These are phyloP conservation scores for Fusarium continuum DNA, from an alignment of 2,329 filamentous ascomycete genomes.

Conservation along the genomic window DNA sequence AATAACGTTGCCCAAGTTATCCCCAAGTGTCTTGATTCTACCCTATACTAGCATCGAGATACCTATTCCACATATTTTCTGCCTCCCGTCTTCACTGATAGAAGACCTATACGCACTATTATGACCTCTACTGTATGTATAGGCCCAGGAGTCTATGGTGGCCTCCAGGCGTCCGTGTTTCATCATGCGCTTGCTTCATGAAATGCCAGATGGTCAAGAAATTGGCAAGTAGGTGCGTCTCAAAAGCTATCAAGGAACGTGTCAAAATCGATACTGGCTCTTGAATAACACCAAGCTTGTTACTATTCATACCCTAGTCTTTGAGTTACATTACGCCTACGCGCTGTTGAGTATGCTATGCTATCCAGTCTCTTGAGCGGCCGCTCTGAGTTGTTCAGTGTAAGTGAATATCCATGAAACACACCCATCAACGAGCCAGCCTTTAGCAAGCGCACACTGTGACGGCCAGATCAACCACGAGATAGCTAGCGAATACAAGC, in stretches of 20 bases:
- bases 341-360: neutral
- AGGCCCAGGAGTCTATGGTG: too few species aligned
- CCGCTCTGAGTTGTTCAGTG: conserved; percentile 17
- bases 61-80: neutral
- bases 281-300: neutral
- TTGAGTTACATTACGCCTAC: conserved; percentile 1
- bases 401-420: conserved; percentile 28
- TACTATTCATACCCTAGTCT: neutral
- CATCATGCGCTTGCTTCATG: conserved; percentile 17
- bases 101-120: neutral
- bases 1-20: neutral
- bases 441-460: conserved; percentile 22
- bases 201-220: neutral
- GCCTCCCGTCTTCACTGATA: too few species aligned
- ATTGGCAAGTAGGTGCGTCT: neutral
- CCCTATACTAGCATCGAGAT: neutral
- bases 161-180: too few species aligned
- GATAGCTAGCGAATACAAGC: neutral
- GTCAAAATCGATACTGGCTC: neutral
- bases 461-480: neutral
- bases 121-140: neutral
- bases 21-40: neutral
- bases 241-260: neutral
- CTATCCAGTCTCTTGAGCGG: neutral
- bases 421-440: conserved; percentile 18